phyloP scores from a whole-genome alignment of 331 rosid species.

The Rhamnella rubrinervis region DNA sequence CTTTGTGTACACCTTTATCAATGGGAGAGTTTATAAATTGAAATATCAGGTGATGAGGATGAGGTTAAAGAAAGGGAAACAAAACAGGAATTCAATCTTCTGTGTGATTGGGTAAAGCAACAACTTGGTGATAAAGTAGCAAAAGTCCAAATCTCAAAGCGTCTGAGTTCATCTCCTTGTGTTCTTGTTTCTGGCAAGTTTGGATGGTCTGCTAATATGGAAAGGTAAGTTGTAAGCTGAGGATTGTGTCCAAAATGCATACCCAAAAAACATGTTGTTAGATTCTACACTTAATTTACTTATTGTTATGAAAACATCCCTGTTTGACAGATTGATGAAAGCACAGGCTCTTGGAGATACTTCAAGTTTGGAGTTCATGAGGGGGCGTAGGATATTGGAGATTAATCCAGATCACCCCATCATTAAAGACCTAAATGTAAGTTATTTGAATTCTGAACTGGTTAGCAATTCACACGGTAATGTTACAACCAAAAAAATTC shows the following conservation, averaged over 20 bases:
- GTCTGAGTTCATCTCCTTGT: constrained; percentile 97
- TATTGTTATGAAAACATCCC: not conserved
- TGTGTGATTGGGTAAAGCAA: constrained; percentile 98
- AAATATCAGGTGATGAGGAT: constrained; percentile 79
- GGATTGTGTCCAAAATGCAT: not conserved
- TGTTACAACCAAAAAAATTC: too few relatives aligned
- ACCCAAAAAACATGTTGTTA: not conserved
- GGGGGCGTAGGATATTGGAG: constrained; percentile 97
- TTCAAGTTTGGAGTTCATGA: constrained; percentile 94
- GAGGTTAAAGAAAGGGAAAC: constrained; percentile 86
- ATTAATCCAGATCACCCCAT: constrained; percentile 93
- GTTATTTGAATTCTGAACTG: constrained; percentile 22
- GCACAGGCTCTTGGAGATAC: constrained; percentile 98
- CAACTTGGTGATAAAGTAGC: constrained; percentile 97
- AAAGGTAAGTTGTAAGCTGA: constrained; percentile 70
- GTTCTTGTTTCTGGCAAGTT: constrained; percentile 99
- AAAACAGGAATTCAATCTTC: constrained; percentile 75
- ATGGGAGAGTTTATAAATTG: constrained; percentile 3
- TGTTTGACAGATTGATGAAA: constrained; percentile 83
- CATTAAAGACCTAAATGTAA: constrained; percentile 77
- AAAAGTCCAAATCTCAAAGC: constrained; percentile 91
- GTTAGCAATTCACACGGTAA: not conserved
- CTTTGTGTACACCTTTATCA: constrained; percentile 13
- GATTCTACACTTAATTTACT: not conserved
- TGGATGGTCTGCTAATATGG: constrained; percentile 99